Conservation (phyloP, 352 stramenopile species). For the Pythium guiyangense region DNA sequence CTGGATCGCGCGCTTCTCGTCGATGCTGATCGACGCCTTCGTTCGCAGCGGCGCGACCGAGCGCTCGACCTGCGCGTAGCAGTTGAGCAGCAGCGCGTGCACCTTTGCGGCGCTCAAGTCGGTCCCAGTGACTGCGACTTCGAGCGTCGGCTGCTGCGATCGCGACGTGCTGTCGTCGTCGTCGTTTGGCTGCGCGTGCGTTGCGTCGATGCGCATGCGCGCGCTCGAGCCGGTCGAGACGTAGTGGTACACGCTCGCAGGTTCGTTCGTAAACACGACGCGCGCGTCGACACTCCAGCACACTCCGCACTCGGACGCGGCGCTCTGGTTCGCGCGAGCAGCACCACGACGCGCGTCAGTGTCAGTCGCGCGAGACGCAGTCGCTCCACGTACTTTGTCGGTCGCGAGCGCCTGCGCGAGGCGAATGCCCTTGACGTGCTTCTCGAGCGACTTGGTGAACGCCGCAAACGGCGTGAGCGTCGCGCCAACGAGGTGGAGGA, state of each 20-base stretch:
- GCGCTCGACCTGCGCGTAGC: conserved; percentile 41
- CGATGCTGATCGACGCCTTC: conserved; percentile 34
- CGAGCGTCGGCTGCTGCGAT: conserved; percentile 5
- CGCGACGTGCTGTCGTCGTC: not conserved
- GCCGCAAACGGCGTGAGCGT: conserved; percentile 49
- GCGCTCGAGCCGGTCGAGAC: conserved; percentile 47
- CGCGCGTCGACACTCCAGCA: conserved; percentile 63
- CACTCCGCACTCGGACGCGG: conserved; percentile 11
- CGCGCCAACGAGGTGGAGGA: conserved; percentile 37
- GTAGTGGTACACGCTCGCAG: conserved; percentile 41
- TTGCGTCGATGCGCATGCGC: conserved; percentile 20
- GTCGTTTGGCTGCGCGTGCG: not conserved
- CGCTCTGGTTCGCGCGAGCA: not conserved
- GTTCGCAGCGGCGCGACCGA: conserved; percentile 31
- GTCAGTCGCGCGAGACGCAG: conserved; percentile 12
- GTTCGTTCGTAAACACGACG: conserved; percentile 47
- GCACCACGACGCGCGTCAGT: conserved; percentile 6
- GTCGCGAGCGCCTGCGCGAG: conserved; percentile 40
- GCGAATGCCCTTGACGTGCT: conserved; percentile 39
- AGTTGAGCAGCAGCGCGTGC: conserved; percentile 49
- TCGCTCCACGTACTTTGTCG: conserved; percentile 33
- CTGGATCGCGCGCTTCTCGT: conserved; percentile 71
- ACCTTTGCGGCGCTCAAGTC: conserved; percentile 37
- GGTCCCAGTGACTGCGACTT: conserved; percentile 45
- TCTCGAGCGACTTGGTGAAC: conserved; percentile 40